phyloP scores from a whole-genome alignment of 768 basidiomycete species.

The Mrakia gelida region DNA sequence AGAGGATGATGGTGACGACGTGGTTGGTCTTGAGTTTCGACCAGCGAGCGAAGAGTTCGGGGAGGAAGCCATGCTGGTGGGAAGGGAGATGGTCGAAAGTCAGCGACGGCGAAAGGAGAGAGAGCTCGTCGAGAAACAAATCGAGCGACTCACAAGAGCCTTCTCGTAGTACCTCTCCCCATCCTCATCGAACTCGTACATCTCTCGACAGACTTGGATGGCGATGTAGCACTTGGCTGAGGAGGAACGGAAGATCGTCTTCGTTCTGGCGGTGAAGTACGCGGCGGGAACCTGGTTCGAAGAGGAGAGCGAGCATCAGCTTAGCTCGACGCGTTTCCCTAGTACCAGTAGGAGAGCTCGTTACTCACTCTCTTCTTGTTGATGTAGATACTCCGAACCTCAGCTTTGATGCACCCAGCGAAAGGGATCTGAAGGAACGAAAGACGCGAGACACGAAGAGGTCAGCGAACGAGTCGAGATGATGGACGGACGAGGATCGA shows the following conservation, averaged over 20 bases:
- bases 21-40: conserved; percentile 79
- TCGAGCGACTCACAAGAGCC: conserved; percentile 58
- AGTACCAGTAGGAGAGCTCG: not conserved
- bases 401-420: conserved; percentile 70
- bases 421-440: conserved; percentile 49
- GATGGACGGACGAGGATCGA: not conserved
- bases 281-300: conserved; percentile 69
- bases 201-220: conserved; percentile 80
- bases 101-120: not conserved
- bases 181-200: conserved; percentile 95
- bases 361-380: conserved; percentile 58
- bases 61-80: conserved; percentile 62
- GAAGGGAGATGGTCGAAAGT: not conserved
- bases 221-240: conserved; percentile 74
- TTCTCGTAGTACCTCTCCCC: conserved; percentile 95
- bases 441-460: not conserved
- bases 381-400: conserved; percentile 73
- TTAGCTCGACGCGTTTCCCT: conserved; percentile 16
- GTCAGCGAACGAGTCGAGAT: not conserved
- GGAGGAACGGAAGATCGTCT: conserved; percentile 79
- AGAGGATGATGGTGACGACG: conserved; percentile 86
- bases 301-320: not conserved
- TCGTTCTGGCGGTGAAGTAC: conserved; percentile 73
- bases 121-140: not conserved
- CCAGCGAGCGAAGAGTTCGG: conserved; percentile 82